Evolutionary conservation across 768 basidiomycete genomes (phyloP), one percentile per base, ranked within the genome.

Genomic region (Boletus reticulatus): DNA sequence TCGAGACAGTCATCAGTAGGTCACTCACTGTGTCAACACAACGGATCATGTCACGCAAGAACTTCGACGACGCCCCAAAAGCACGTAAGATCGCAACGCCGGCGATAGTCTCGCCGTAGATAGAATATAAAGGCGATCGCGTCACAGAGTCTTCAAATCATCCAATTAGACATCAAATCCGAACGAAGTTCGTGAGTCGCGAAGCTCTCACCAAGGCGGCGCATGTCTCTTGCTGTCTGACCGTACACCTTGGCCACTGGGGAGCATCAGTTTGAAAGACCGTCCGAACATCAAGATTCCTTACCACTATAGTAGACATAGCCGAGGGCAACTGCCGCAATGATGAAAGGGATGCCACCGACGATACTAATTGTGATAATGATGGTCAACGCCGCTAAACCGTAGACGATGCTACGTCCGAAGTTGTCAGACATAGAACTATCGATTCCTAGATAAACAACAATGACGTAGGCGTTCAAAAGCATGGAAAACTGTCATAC

Each of bases 1-100:
- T 47, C 36, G 16, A 17, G 17, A 39, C 32, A 39, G 24, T 34
- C 31, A 50, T 50, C 4, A 3, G 42, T 37, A 22, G 27, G 19
- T 34, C 38, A 72, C 85, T 59, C 57, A 90, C 88, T 36, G 89
- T 91, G 65, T 93, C 91, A 20, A 89, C 87, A 57, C 84, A 89
- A 50, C 84, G 81, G 12, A 91, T 75, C 89, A 93, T 92, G 61
- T 92, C 91, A 50, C 90, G 76, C 59, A 93, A 70, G 70, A 92
- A 91, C 67, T 92, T 92, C 38, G 91, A 89, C 32, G 88, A 85
- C 12, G 91, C 92, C 14, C 94, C 94, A 66, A 94, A 97, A 0
- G 93, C 87, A 43, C 94, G 87, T 31, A 94, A 70, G 46, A 81
- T 78, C 8, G 79, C 67, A 34, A 80, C 76, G 11, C 80, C 75